phyloP scores from a whole-genome alignment of 2,329 filamentous ascomycete genomes.

The Calonectria pteridis region DNA sequence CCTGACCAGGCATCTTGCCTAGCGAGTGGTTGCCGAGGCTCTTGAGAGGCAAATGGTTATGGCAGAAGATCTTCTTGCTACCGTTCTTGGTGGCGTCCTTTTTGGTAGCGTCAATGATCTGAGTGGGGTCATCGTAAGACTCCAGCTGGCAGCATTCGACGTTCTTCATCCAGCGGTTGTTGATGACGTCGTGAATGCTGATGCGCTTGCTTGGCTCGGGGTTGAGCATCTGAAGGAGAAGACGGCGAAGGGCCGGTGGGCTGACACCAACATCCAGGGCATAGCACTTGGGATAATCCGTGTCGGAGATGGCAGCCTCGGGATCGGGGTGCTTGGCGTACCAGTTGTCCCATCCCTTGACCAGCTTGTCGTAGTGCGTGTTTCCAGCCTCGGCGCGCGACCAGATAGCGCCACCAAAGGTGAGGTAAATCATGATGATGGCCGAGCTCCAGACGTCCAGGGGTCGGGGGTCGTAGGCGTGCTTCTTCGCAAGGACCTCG shows the following conservation, averaged over 20 bases:
- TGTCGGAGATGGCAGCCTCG: conserved; percentile 61
- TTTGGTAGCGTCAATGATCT: conserved; percentile 72
- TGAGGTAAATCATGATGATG: conserved; percentile 84
- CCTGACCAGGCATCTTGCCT: conserved; percentile 67
- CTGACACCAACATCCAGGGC: conserved; percentile 75
- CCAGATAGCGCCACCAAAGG: conserved; percentile 81
- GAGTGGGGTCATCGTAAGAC: conserved; percentile 73
- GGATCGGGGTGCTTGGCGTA: conserved; percentile 64
- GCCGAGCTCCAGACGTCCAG: conserved; percentile 90
- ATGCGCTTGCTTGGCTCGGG: conserved; percentile 80
- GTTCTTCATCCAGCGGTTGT: conserved; percentile 78
- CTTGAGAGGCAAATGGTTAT: conserved; percentile 68
- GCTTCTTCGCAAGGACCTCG: conserved; percentile 79
- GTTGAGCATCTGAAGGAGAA: conserved; percentile 86
- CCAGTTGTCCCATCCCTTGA: conserved; percentile 77
- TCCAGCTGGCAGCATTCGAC: conserved; percentile 86
- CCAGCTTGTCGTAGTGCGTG: conserved; percentile 73
- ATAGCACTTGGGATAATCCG: conserved; percentile 74
- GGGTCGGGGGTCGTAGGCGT: conserved; percentile 77
- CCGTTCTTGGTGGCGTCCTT: conserved; percentile 59
- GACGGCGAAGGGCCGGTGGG: conserved; percentile 75
- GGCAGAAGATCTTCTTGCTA: conserved; percentile 67
- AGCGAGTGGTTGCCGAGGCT: conserved; percentile 61
- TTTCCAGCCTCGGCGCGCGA: conserved; percentile 70
- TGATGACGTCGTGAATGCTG: conserved; percentile 76